Evolutionary conservation across 352 stramenopile species (phyloP).

Genomic region (Thalassiosira mediterranea): DNA sequence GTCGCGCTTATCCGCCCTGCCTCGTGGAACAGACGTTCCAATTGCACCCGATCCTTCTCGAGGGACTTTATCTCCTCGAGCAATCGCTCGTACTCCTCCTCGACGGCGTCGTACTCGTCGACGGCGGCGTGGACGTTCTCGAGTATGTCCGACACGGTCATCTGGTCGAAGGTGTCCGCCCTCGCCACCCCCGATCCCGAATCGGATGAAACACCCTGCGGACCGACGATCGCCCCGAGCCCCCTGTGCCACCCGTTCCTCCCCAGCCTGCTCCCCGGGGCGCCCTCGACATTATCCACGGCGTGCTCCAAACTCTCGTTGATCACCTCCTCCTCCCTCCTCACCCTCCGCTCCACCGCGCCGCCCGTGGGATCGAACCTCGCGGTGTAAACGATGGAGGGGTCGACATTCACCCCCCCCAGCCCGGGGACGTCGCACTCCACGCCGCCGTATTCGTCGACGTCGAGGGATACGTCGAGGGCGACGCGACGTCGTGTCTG

Average conservation of each 20-base stretch:
- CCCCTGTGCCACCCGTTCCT: constrained; percentile 48
- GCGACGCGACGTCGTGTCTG: background rate
- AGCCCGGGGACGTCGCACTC: constrained; percentile 5
- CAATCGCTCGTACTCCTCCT: constrained; percentile 23
- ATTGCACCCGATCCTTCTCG: constrained; percentile 35
- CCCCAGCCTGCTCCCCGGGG: too few relatives aligned
- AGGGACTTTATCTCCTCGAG: constrained; percentile 31
- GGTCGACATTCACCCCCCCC: constrained; percentile 3
- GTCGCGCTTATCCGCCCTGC: background rate
- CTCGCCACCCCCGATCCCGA: background rate
- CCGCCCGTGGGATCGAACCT: too few relatives aligned
- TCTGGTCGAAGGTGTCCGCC: constrained; percentile 13
- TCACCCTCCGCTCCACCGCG: too few relatives aligned
- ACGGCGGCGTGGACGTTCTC: constrained; percentile 9
- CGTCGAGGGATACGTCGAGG: background rate
- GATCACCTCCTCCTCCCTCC: too few relatives aligned
- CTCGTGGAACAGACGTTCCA: constrained; percentile 32
- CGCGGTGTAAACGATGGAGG: background rate
- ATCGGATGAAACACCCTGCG: background rate
- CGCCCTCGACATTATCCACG: too few relatives aligned
- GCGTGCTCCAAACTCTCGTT: too few relatives aligned
- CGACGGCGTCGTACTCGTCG: constrained; percentile 40
- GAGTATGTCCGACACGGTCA: constrained; percentile 20
- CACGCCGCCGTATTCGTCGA: background rate
- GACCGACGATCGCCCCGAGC: background rate